Base-by-base conservation (phyloP, 352 stramenopile genomes). In the Pythium sp. region DNA sequence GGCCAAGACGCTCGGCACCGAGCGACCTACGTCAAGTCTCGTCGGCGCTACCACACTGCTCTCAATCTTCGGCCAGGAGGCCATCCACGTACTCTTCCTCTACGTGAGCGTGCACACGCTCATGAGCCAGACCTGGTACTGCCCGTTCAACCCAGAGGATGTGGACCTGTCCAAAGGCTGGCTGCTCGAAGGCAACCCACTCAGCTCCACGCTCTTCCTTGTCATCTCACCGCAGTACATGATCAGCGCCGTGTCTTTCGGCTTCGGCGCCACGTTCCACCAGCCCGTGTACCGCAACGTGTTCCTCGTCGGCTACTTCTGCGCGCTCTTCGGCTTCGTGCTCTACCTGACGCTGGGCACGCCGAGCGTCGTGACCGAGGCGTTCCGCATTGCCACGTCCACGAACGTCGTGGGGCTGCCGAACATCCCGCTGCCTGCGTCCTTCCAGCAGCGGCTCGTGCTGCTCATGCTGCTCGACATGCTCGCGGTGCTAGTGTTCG, bases 21-120 rank as follows among this genome's bases (percentile, higher is more conserved):
- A 80, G 46, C 69, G 85, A 2, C 82, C 85, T 26, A 91, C 81
- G 54, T 77, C 79, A 9, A 88, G 75, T 26, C 61, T 93, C 62
- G 64, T 93, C 57, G 82, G 85, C 20, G 43, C 71, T 0, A 74
- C 76, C 24, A 90, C 83, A 18, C 20, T 90, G 8, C 49, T 71
- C 2, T 86, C 71, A 56, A 58, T 74, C 22, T 65, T 84, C 22
- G 82, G 82, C 41, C 69, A 90, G 54, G 62, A 80, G 22, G 22
- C 66, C 18, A 79, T 88, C 62, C 79, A 91, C 62, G 70, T 86
- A 46, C 12, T 78, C 4, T 90, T 88, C 67, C 68, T 87, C 4
- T 76, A 80, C 47, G 18, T 57, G 20, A 55, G 62, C 30, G 41
- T 84, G 3, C 56, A 56, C 51, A 58, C 69, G 46, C 68, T 84